phyloP scores from a whole-genome alignment of 1,139 yeast species.

The Pichia terricola region DNA sequence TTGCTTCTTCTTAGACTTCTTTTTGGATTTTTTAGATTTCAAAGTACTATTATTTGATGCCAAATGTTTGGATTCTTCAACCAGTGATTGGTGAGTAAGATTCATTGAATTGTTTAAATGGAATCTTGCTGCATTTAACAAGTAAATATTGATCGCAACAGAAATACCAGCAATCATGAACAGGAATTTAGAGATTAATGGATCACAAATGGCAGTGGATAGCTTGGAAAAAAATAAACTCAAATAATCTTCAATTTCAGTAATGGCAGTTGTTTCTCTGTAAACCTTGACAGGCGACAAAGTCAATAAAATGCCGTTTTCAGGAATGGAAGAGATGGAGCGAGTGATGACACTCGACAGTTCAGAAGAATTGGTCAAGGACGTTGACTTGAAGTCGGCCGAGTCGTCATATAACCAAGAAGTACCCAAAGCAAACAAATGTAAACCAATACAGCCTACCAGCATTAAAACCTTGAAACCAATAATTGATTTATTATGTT shows the following conservation, averaged over 20 bases:
- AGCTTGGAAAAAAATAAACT: conserved; percentile 45
- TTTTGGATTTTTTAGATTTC: conserved; percentile 10
- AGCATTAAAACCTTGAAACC: conserved; percentile 60
- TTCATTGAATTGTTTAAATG: conserved; percentile 25
- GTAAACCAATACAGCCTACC: conserved; percentile 60
- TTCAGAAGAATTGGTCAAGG: conserved; percentile 9
- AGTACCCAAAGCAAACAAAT: conserved; percentile 66
- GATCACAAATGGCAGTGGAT: conserved; percentile 73
- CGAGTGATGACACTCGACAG: conserved; percentile 28
- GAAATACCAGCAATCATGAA: conserved; percentile 68
- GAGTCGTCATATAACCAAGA: conserved; percentile 57
- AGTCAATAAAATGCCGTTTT: conserved; percentile 51
- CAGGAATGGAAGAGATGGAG: conserved; percentile 1
- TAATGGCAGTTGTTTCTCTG: conserved; percentile 55
- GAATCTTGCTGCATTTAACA: conserved; percentile 66
- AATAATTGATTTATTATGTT: conserved; percentile 36
- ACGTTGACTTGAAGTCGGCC: conserved; percentile 26
- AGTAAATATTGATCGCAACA: conserved; percentile 71
- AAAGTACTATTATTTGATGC: not conserved
- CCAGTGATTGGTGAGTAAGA: too few species aligned
- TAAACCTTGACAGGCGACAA: conserved; percentile 59
- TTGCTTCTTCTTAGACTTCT: conserved; percentile 8
- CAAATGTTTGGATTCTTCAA: too few species aligned
- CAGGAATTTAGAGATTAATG: conserved; percentile 67
- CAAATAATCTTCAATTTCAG: conserved; percentile 58